Evolutionary conservation across 148 eudicot genomes (phyloP), one percentile per base, ranked within the genome.

Genomic region (Salicornia ramosissima): DNA sequence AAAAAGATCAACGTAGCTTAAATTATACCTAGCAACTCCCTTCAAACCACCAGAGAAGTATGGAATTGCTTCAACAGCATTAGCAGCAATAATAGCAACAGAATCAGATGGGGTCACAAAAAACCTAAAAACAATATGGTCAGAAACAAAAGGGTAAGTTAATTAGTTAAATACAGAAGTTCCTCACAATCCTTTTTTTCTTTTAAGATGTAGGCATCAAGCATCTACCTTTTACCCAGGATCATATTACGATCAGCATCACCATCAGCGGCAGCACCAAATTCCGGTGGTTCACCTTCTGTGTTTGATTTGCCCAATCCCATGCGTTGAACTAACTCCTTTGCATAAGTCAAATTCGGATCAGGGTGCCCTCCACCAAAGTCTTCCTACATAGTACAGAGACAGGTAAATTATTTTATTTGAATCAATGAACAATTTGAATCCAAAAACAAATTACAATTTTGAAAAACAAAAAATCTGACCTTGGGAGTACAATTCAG

Each of bases 351-450:
- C 80, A 93, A 87, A 80, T 93, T 93, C 67, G 98, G 98, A 84
- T 93, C 98, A 60, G 98, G 98, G 76, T 93, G 98, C 18, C 96
- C 98, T 64, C 98, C 96, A 53, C 98, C 98, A 79, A 93, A 93
- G 75, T 93, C 98, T 71, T 93, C 96, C 98, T 93, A 80, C 72
- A 36, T 73, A 33, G 3, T 7, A 47, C 40, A 72, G 46, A 10
- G 40, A 1, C 50, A 46, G 15, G 5, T 19, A 46, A 46, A 46
- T 4, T 12, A 46, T 2, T 3, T 46, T 12, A 46, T 3, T 46
- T 46, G 2, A 46, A 12, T 13, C 3, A 46, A 42, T 42, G 4
- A 49, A 49, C 18, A 49, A 19, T 18, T 57, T 47, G 43, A 66
- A 60, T 34, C n/a, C n/a, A 22, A 46, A 64, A 34, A 33, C 29